Conservation (phyloP, 2,329 filamentous ascomycete genomes). For the Amauroascus niger region DNA sequence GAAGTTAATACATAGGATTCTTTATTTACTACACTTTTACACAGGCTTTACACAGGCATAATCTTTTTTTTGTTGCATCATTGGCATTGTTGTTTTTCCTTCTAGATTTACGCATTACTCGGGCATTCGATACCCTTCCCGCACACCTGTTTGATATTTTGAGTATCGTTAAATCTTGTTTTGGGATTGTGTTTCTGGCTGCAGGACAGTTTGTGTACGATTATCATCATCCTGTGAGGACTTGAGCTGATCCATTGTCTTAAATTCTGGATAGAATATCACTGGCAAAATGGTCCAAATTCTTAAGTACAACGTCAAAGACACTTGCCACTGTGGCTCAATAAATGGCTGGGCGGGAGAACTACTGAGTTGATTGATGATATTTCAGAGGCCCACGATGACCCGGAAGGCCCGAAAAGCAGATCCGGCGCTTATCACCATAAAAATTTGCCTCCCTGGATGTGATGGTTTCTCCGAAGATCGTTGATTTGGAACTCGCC, state of each 20-base stretch:
- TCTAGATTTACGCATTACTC: not conserved
- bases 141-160: slow-evolving; percentile 1
- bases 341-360: not conserved
- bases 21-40: not conserved
- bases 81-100: not conserved
- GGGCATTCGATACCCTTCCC: slow-evolving; percentile 1
- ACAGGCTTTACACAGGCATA: not conserved
- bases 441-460: not conserved
- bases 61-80: not conserved
- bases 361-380: not conserved
- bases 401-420: not conserved
- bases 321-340: slow-evolving; percentile 4
- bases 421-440: not conserved
- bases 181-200: not conserved
- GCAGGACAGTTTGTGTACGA: slow-evolving; percentile 6
- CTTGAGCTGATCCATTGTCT: not conserved
- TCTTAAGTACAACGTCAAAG: not conserved
- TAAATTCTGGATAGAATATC: not conserved
- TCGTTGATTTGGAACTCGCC: not conserved
- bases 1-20: too few species aligned
- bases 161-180: not conserved
- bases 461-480: not conserved
- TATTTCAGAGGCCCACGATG: not conserved
- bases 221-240: not conserved
- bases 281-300: not conserved